These are phyloP conservation scores for Poteriospumella lacustris DNA, from an alignment of 108 stramenopile genomes.

Conservation along the genomic window DNA sequence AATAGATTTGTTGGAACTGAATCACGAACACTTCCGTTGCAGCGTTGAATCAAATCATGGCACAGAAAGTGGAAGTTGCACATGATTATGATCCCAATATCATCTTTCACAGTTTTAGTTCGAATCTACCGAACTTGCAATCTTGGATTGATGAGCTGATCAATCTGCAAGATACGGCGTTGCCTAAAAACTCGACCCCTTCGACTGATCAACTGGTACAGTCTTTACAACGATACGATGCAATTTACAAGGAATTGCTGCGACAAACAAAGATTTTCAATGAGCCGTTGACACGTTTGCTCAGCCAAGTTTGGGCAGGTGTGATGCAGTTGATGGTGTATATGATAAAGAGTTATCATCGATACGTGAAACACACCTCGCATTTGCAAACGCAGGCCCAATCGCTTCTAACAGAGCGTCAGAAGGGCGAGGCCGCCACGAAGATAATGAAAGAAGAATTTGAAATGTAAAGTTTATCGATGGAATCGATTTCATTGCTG, in stretches of 20 bases:
- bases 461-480: neutral
- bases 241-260: neutral
- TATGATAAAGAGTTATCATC: constrained; percentile 25
- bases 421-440: neutral
- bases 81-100: constrained; percentile 7
- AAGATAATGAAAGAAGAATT: constrained; percentile 23
- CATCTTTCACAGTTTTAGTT: constrained; percentile 6
- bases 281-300: neutral
- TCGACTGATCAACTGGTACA: constrained; percentile 18
- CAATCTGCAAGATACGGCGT: neutral
- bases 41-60: no score
- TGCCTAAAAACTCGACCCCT: neutral
- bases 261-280: constrained; percentile 18
- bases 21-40: no score
- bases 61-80: constrained; percentile 4
- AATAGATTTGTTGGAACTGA: no score
- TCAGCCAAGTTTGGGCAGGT: constrained; percentile 3
- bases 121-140: neutral
- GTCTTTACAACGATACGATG: constrained; percentile 23
- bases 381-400: constrained; percentile 16
- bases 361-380: constrained; percentile 24
- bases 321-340: neutral
- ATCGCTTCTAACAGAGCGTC: neutral
- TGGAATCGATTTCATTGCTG: neutral
- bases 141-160: constrained; percentile 27